A percentile compares a stretch with the other conserved stretches of the same genome.
Conservation (phyloP, 768 basidiomycete species). For the Amanita pallidorosea region DNA sequence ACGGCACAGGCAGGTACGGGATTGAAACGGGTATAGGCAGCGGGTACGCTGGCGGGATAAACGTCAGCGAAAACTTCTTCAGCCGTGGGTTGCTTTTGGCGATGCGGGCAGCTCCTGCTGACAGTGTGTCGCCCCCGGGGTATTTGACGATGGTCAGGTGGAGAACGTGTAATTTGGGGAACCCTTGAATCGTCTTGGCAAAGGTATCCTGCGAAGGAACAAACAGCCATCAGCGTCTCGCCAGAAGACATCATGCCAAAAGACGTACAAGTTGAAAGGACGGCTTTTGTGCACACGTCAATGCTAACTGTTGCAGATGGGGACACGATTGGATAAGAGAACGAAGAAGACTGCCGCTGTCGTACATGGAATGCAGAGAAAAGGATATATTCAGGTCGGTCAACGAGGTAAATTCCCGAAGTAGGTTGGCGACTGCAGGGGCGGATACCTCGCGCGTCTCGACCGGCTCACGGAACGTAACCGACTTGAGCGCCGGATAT, state of each 20-base stretch:
- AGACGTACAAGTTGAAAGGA: conserved; percentile 59
- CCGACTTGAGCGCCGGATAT: conserved; percentile 37
- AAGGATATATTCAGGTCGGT: conserved; percentile 55
- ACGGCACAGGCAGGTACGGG: conserved; percentile 29
- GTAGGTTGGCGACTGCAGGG: conserved; percentile 45
- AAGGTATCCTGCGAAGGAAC: conserved; percentile 38
- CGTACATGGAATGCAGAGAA: conserved; percentile 62
- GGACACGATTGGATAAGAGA: conserved; percentile 61
- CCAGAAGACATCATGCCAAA: not conserved
- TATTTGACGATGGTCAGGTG: conserved; percentile 56
- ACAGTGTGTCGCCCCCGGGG: conserved; percentile 51
- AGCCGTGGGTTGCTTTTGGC: conserved; percentile 60
- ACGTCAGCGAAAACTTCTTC: conserved; percentile 51
- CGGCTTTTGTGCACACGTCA: conserved; percentile 58
- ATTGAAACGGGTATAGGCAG: conserved; percentile 36
- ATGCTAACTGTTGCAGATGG: conserved; percentile 47
- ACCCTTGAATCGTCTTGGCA: conserved; percentile 48
- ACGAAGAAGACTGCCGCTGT: conserved; percentile 59
- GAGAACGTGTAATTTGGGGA: conserved; percentile 54
- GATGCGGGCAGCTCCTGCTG: conserved; percentile 48
- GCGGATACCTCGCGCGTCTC: conserved; percentile 59
- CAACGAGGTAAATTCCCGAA: conserved; percentile 44
- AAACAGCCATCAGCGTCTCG: not conserved
- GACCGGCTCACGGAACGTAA: conserved; percentile 57
- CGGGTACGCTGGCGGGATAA: conserved; percentile 45